These are phyloP conservation scores for Ustilago shanxiensis DNA, from an alignment of 1,284 basidiomycete species.

Conservation along the genomic window DNA sequence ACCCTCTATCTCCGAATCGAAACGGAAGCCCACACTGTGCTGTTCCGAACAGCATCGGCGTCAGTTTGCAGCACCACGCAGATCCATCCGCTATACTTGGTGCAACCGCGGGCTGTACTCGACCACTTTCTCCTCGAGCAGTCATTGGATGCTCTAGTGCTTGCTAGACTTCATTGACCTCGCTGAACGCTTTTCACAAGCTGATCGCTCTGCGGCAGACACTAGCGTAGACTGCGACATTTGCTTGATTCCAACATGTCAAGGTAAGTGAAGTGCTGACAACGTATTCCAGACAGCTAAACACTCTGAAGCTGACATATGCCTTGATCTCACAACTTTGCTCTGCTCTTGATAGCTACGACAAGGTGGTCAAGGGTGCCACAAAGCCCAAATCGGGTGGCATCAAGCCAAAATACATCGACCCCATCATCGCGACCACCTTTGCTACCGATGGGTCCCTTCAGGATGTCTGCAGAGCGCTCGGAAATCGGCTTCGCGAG, in stretches of 20 bases:
- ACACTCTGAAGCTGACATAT: too few relatives aligned
- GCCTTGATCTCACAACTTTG: too few relatives aligned
- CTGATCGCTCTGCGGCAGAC: background rate
- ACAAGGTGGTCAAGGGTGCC: slow-evolving; percentile 67
- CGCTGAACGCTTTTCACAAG: background rate
- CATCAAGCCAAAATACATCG: slow-evolving; percentile 69
- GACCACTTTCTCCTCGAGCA: background rate
- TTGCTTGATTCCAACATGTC: slow-evolving; percentile 11
- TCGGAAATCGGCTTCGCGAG: slow-evolving; percentile 85
- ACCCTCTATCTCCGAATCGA: too few relatives aligned
- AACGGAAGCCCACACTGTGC: background rate
- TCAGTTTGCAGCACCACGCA: background rate
- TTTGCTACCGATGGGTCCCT: slow-evolving; percentile 92
- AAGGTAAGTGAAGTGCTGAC: background rate
- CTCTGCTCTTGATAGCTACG: slow-evolving; percentile 45
- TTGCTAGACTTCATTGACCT: background rate
- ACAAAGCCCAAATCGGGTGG: slow-evolving; percentile 68
- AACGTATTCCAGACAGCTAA: too few relatives aligned
- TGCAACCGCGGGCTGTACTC: background rate
- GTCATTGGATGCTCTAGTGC: slow-evolving; percentile 1
- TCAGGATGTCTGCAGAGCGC: slow-evolving; percentile 88
- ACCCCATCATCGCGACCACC: slow-evolving; percentile 90
- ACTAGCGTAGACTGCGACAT: slow-evolving; percentile 6
- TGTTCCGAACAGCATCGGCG: background rate
- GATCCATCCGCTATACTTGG: background rate